phyloP scores from a whole-genome alignment of 2,329 filamentous ascomycete genomes.

The Aciculosporium take region DNA sequence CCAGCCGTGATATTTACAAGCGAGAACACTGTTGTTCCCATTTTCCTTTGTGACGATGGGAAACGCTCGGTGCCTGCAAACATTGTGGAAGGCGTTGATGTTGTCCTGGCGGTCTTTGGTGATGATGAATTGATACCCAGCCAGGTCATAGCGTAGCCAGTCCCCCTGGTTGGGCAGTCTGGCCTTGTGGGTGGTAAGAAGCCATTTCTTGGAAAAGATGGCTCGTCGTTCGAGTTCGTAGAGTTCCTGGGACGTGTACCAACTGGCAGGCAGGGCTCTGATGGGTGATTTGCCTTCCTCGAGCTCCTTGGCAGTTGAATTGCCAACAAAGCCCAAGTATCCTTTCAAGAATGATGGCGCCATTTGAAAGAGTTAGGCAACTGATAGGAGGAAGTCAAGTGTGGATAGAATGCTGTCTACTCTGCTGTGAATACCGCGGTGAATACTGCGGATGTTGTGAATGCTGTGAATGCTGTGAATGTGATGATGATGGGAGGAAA shows the following conservation, averaged over 20 bases:
- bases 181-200: conserved; percentile 37
- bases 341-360: conserved; percentile 17
- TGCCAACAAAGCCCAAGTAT: conserved; percentile 24
- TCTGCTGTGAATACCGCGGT: too few species aligned
- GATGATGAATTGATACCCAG: conserved; percentile 42
- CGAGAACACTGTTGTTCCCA: conserved; percentile 37
- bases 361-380: conserved; percentile 1
- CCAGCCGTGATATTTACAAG: conserved; percentile 50
- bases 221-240: conserved; percentile 42
- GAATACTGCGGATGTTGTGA: too few species aligned
- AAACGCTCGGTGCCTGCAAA: conserved; percentile 47
- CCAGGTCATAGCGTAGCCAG: conserved; percentile 40
- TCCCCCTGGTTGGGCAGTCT: conserved; percentile 38
- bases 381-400: neutral
- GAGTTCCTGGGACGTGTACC: conserved; percentile 39
- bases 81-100: conserved; percentile 47
- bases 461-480: too few species aligned
- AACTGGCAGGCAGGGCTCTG: conserved; percentile 31
- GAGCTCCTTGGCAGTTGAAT: conserved; percentile 12
- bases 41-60: conserved; percentile 37
- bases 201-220: conserved; percentile 43
- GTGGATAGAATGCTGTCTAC: neutral
- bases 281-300: conserved; percentile 11
- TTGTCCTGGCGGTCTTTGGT: conserved; percentile 33
- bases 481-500: neutral